Percentiles rank a stretch among this genome's conserved stretches.
These are phyloP conservation scores for Emydomyces testavorans DNA, from an alignment of 2,329 filamentous ascomycete genomes.

Conservation along the genomic window DNA sequence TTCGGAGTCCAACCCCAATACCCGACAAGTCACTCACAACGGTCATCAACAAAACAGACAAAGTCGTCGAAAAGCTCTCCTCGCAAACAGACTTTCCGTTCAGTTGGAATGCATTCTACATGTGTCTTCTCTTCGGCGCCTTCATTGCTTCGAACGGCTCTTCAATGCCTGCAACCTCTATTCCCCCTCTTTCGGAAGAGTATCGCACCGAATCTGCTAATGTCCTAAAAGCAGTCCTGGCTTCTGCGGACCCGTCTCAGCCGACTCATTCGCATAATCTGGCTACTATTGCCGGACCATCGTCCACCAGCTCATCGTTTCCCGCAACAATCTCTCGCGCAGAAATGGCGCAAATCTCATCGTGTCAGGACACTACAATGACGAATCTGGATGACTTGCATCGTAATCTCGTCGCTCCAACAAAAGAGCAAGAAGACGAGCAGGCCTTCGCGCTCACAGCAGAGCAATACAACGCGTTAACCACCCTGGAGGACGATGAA, in stretches of 20 bases:
- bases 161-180: constrained; percentile 48
- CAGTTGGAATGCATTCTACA: constrained; percentile 60
- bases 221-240: constrained; percentile 37
- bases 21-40: constrained; percentile 32
- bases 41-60: constrained; percentile 34
- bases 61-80: constrained; percentile 26
- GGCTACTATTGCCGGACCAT: constrained; percentile 18
- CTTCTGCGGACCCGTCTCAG: constrained; percentile 33
- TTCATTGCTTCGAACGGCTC: constrained; percentile 84
- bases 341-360: constrained; percentile 32
- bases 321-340: constrained; percentile 29
- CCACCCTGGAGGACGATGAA: constrained; percentile 49
- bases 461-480: constrained; percentile 79
- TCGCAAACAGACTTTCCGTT: constrained; percentile 55
- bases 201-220: constrained; percentile 39
- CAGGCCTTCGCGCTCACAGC: constrained; percentile 78
- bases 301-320: constrained; percentile 18
- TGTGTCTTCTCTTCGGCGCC: constrained; percentile 92
- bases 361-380: constrained; percentile 19
- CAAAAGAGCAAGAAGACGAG: constrained; percentile 74
- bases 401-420: constrained; percentile 59
- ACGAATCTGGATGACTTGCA: constrained; percentile 52
- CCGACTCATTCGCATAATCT: constrained; percentile 42
- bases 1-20: constrained; percentile 17
- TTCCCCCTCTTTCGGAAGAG: constrained; percentile 37